phyloP scores from a whole-genome alignment of 805 yeast genomes.

The Candida maltosa region DNA sequence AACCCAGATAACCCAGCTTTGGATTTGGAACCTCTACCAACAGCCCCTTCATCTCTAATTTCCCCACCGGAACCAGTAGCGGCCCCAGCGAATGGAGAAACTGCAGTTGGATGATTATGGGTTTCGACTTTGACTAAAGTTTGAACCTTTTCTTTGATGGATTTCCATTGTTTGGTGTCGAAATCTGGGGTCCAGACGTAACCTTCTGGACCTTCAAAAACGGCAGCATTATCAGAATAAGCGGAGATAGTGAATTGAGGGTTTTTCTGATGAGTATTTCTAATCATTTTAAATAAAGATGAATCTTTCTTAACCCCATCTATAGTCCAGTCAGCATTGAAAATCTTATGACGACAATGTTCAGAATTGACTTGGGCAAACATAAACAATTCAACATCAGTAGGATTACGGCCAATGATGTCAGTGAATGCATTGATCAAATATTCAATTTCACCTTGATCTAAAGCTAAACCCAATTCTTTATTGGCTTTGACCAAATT shows the following conservation, averaged over 20 bases:
- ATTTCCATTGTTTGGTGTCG: constrained; percentile 66
- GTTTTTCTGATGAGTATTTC: constrained; percentile 81
- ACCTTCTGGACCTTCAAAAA: constrained; percentile 79
- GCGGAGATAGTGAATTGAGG: constrained; percentile 89
- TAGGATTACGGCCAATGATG: constrained; percentile 80
- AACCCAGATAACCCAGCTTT: constrained; percentile 96
- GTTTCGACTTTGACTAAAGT: constrained; percentile 95
- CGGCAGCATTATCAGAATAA: constrained; percentile 97
- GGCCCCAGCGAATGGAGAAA: constrained; percentile 98
- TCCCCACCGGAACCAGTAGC: constrained; percentile 99
- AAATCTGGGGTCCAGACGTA: constrained; percentile 78
- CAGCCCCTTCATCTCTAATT: constrained; percentile 99
- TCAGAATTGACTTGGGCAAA: constrained; percentile 99
- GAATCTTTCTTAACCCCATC: constrained; percentile 73
- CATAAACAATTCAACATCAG: constrained; percentile 97
- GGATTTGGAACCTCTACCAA: constrained; percentile 96
- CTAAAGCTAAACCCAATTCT: constrained; percentile 89
- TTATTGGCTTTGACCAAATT: constrained; percentile 75
- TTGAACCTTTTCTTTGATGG: constrained; percentile 75
- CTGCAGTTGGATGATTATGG: constrained; percentile 99
- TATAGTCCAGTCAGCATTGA: constrained; percentile 97
- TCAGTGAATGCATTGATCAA: constrained; percentile 78
- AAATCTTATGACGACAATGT: constrained; percentile 98
- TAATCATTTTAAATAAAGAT: constrained; percentile 89
- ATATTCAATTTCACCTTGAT: constrained; percentile 88